These are phyloP conservation scores for Acanthamoeba lenticulata DNA, from an alignment of 208 protist species.

Conservation along the genomic window DNA sequence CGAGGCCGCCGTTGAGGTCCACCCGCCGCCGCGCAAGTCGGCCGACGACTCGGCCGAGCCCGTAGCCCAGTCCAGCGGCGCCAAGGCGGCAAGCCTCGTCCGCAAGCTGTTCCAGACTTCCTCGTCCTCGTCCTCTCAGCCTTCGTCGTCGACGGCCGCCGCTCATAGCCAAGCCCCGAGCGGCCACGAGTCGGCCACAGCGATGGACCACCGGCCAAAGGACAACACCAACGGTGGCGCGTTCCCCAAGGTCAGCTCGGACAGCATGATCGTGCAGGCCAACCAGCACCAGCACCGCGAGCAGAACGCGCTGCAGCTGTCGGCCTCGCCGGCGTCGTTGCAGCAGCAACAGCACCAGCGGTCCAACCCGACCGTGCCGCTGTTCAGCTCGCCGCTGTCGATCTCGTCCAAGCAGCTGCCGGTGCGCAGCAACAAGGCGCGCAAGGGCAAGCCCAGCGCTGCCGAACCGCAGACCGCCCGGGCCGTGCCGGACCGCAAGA, in stretches of 20 bases:
- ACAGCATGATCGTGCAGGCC: constrained; percentile 7
- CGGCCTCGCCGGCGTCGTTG: not conserved
- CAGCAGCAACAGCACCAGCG: not conserved
- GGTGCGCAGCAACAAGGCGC: too few species aligned
- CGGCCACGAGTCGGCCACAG: not conserved
- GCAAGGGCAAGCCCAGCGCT: too few species aligned
- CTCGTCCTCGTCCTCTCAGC: too few species aligned
- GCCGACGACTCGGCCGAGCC: too few species aligned
- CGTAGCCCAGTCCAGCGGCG: too few species aligned
- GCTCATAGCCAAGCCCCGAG: too few species aligned
- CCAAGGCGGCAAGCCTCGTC: too few species aligned
- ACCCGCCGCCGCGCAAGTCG: not conserved
- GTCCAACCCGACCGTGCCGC: not conserved
- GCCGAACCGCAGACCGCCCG: too few species aligned
- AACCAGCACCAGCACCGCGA: not conserved
- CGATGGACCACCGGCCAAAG: too few species aligned
- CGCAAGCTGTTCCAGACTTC: too few species aligned
- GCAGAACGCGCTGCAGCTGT: not conserved
- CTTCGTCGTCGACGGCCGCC: too few species aligned
- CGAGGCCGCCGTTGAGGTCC: not conserved
- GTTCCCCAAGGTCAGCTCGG: not conserved
- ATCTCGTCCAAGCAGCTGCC: not conserved
- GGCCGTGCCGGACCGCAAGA: not conserved
- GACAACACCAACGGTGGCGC: too few species aligned
- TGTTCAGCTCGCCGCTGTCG: not conserved